phyloP scores from a whole-genome alignment of 495 filamentous ascomycete genomes.

The Astrothelium macrocarpum region DNA sequence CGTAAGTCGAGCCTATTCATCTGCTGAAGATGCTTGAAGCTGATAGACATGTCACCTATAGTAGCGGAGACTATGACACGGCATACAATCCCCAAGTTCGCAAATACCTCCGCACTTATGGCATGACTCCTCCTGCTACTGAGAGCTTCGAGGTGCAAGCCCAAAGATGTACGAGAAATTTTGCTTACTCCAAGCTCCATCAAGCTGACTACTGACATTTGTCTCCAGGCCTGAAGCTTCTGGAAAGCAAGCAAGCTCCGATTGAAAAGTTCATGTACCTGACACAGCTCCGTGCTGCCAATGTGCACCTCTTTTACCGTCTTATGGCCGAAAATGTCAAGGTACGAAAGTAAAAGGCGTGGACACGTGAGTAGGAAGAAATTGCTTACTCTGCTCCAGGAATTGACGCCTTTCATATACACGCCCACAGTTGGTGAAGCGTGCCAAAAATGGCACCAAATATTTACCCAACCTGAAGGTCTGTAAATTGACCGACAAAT shows the following conservation, averaged over 20 bases:
- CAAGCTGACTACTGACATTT: background rate
- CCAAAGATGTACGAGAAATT: constrained; percentile 47
- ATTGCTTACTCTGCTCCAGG: constrained; percentile 34
- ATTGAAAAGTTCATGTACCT: constrained; percentile 97
- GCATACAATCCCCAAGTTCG: constrained; percentile 54
- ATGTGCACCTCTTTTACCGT: constrained; percentile 90
- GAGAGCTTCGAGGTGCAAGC: constrained; percentile 62
- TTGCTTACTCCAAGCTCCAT: background rate
- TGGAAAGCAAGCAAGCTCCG: constrained; percentile 63
- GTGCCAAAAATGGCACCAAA: constrained; percentile 87
- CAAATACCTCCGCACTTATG: constrained; percentile 61
- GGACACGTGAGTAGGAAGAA: background rate
- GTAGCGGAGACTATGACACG: constrained; percentile 46
- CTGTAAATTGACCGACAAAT: background rate
- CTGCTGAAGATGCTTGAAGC: background rate
- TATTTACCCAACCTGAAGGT: constrained; percentile 93
- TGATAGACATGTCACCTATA: background rate
- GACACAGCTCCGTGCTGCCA: constrained; percentile 75
- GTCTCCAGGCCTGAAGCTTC: constrained; percentile 53
- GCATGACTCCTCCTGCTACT: constrained; percentile 58
- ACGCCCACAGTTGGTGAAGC: constrained; percentile 96
- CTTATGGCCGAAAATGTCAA: constrained; percentile 81
- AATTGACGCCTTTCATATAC: constrained; percentile 91
- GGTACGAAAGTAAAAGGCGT: constrained; percentile 34
- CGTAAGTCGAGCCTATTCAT: constrained; percentile 3